These are phyloP conservation scores for Oryza glaberrima DNA, from an alignment of 176 grass and related monocot species.

Conservation along the genomic window DNA sequence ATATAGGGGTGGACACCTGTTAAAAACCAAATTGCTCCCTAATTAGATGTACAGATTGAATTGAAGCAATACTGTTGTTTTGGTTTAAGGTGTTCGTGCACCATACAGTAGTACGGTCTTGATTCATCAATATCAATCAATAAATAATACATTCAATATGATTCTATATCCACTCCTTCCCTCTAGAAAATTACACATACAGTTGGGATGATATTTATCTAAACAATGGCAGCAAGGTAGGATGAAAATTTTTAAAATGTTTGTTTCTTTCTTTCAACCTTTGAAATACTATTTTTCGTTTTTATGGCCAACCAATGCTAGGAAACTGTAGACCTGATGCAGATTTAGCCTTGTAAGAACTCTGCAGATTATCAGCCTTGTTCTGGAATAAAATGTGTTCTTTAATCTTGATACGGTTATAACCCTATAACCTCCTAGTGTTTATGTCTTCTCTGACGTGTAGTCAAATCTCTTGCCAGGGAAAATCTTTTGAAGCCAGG, in stretches of 20 bases:
- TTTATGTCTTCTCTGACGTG: conserved; percentile 26
- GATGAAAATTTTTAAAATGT: neutral
- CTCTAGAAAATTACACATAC: neutral
- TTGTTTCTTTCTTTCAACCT: neutral
- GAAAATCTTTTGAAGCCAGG: conserved; percentile 78
- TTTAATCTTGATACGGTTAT: conserved; percentile 18
- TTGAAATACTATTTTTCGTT: neutral
- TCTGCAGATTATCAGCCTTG: conserved; percentile 12
- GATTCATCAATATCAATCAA: neutral
- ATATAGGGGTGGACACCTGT: neutral
- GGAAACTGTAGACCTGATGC: conserved; percentile 13
- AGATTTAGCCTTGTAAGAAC: conserved; percentile 17
- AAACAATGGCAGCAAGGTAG: neutral
- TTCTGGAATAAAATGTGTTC: conserved; percentile 6
- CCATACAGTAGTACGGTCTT: neutral
- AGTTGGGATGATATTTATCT: neutral
- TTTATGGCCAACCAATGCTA: neutral
- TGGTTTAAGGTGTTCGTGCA: neutral
- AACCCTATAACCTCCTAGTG: neutral
- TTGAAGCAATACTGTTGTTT: conserved; percentile 1
- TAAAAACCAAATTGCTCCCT: neutral
- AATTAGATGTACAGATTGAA: conserved; percentile 10
- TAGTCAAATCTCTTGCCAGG: conserved; percentile 48
- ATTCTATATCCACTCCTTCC: neutral
- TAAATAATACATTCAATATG: neutral